A percentile compares a stretch with the other conserved stretches of the same genome.
Evolutionary conservation across 768 basidiomycete species (phyloP).

Genomic region (Psilocybe sp.): DNA sequence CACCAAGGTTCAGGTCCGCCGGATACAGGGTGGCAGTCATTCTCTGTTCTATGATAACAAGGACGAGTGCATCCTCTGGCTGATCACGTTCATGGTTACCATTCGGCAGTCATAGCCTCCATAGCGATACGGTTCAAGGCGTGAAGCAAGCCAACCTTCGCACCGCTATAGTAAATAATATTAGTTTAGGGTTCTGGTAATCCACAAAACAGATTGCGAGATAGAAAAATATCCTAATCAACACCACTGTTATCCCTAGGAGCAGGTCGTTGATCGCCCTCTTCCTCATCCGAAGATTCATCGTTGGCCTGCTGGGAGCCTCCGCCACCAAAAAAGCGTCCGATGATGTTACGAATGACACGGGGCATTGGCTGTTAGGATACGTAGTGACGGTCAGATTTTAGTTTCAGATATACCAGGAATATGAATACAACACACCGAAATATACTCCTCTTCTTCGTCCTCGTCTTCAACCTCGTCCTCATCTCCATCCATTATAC

Average conservation of each 20-base stretch:
- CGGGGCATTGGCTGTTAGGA: conserved; percentile 54
- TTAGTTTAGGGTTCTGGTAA: too few relatives aligned
- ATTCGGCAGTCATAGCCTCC: background rate
- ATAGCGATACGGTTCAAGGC: background rate
- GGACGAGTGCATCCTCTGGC: conserved; percentile 19
- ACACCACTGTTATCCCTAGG: conserved; percentile 28
- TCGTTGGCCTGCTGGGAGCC: conserved; percentile 21
- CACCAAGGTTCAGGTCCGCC: conserved; percentile 26
- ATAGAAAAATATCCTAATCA: conserved; percentile 21
- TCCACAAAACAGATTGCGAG: too few relatives aligned
- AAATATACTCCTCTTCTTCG: conserved; percentile 44
- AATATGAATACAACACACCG: conserved; percentile 35
- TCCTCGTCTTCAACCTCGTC: conserved; percentile 39
- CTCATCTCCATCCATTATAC: conserved; percentile 29
- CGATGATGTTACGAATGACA: conserved; percentile 54
- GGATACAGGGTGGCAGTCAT: conserved; percentile 29
- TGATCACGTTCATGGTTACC: too few relatives aligned
- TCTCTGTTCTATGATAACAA: conserved; percentile 28
- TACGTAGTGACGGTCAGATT: background rate
- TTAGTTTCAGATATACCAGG: background rate
- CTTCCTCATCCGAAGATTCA: conserved; percentile 43
- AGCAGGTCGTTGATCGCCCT: background rate
- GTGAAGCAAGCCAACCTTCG: background rate
- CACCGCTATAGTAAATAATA: background rate
- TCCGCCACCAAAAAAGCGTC: conserved; percentile 53